Evolutionary conservation across 2,329 filamentous ascomycete species (phyloP).

Genomic region (Zymoseptoria brevis): DNA sequence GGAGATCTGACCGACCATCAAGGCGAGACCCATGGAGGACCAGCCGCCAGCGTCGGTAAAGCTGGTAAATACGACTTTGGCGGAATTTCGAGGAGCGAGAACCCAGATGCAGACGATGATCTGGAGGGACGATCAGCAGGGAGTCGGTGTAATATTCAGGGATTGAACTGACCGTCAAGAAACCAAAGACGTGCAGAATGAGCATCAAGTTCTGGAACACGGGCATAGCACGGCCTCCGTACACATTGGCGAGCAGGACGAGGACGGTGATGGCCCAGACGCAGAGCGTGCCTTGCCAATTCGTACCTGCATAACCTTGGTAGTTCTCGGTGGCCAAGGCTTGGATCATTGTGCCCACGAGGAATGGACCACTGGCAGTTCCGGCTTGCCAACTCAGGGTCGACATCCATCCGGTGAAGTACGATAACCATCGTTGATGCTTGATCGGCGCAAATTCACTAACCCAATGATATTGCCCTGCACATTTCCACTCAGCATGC

Average conservation of each 20-base stretch:
- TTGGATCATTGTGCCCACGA: slow-evolving; percentile 43
- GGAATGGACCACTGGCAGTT: slow-evolving; percentile 41
- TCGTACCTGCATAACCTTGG: slow-evolving; percentile 34
- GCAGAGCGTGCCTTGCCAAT: slow-evolving; percentile 44
- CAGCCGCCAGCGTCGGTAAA: slow-evolving; percentile 35
- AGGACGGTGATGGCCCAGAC: slow-evolving; percentile 40
- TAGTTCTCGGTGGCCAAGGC: slow-evolving; percentile 37
- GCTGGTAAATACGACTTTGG: slow-evolving; percentile 29
- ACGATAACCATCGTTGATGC: slow-evolving; percentile 25
- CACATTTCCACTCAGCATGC: background rate
- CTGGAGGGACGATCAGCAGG: background rate
- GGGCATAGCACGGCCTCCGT: slow-evolving; percentile 29
- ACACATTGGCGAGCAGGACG: slow-evolving; percentile 37
- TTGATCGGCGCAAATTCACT: slow-evolving; percentile 25
- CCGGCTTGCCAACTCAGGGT: slow-evolving; percentile 45
- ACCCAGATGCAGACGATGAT: slow-evolving; percentile 25
- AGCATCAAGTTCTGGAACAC: slow-evolving; percentile 33
- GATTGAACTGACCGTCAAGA: slow-evolving; percentile 20
- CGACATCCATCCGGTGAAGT: slow-evolving; percentile 40
- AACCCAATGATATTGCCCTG: slow-evolving; percentile 29
- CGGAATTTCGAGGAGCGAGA: slow-evolving; percentile 21
- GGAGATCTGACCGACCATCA: slow-evolving; percentile 29
- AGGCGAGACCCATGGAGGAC: slow-evolving; percentile 24
- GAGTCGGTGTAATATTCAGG: too few species aligned
- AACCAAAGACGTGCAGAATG: slow-evolving; percentile 33